A percentile compares a stretch with the other conserved stretches of the same genome.
Conservation (phyloP, 305 asterid genomes). For the Caryopteris hybrid region DNA sequence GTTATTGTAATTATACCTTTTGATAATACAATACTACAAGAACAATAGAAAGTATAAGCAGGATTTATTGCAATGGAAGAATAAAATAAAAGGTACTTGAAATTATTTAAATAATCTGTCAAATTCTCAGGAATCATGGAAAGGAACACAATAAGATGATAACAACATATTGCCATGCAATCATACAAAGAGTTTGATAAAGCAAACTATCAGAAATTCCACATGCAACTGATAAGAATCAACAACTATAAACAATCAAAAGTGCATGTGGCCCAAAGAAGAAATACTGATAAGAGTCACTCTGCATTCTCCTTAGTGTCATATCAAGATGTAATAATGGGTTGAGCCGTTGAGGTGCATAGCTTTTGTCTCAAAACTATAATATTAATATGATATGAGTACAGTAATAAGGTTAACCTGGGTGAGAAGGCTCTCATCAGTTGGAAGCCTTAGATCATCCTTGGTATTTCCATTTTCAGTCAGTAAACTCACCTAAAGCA, state of each 20-base stretch:
- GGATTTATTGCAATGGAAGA: not conserved
- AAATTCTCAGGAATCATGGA: not conserved
- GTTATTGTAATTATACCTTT: not conserved
- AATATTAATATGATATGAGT: too few relatives aligned
- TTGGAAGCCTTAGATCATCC: conserved; percentile 84
- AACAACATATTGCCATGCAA: not conserved
- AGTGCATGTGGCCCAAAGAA: too few relatives aligned
- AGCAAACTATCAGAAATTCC: not conserved
- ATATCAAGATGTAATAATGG: too few relatives aligned
- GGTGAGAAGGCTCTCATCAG: conserved; percentile 57
- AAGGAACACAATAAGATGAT: too few relatives aligned
- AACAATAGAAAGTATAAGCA: not conserved
- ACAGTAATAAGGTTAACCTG: conserved; percentile 42
- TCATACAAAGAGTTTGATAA: not conserved
- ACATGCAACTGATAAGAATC: not conserved
- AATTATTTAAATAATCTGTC: too few relatives aligned
- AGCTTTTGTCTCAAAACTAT: too few relatives aligned
- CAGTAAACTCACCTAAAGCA: conserved; percentile 60
- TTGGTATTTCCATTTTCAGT: conserved; percentile 74
- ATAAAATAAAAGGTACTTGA: not conserved
- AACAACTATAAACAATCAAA: not conserved
- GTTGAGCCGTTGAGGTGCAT: too few relatives aligned
- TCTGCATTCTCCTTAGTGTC: too few relatives aligned
- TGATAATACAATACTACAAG: not conserved
- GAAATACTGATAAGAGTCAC: too few relatives aligned